These are phyloP conservation scores for Rhynchospora pubera DNA, from an alignment of 176 grass and related monocot species.

Conservation along the genomic window DNA sequence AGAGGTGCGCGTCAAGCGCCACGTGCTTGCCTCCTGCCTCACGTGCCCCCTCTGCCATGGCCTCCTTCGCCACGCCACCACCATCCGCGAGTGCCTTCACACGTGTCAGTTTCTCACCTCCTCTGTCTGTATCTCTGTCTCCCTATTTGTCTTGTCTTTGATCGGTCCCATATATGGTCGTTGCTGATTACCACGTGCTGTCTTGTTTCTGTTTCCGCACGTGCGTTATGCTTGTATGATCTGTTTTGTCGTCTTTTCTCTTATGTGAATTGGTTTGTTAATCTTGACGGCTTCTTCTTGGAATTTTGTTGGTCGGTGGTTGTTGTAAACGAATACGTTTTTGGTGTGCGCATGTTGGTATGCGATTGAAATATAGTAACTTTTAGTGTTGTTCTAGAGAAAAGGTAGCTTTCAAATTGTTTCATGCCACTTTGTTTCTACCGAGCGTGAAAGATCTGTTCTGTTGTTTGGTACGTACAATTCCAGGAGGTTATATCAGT, in stretches of 20 bases:
- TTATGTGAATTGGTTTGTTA: neutral
- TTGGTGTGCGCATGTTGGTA: slow-evolving; percentile 6
- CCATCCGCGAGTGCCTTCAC: slow-evolving; percentile 79
- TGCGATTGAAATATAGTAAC: neutral
- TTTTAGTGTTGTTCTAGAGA: neutral
- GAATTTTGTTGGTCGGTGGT: neutral
- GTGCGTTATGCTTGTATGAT: neutral
- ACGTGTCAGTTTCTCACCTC: slow-evolving; percentile 54
- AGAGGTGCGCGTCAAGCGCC: slow-evolving; percentile 38
- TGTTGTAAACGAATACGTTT: neutral
- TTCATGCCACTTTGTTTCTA: neutral
- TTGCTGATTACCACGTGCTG: neutral
- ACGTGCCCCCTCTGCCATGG: slow-evolving; percentile 78
- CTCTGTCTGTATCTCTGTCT: neutral
- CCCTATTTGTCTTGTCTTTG: neutral
- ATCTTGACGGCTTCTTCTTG: slow-evolving; percentile 5
- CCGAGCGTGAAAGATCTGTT: neutral
- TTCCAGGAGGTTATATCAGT: neutral
- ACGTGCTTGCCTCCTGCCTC: slow-evolving; percentile 34
- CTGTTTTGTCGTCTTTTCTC: neutral
- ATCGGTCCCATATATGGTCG: neutral
- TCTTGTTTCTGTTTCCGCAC: neutral
- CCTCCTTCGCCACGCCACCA: slow-evolving; percentile 65
- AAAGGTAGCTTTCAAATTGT: neutral
- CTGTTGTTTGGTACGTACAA: neutral